Percentiles rank a stretch among this genome's conserved stretches.
Conservation (phyloP, 2,329 filamentous ascomycete species). For the Talaromyces sp. region DNA sequence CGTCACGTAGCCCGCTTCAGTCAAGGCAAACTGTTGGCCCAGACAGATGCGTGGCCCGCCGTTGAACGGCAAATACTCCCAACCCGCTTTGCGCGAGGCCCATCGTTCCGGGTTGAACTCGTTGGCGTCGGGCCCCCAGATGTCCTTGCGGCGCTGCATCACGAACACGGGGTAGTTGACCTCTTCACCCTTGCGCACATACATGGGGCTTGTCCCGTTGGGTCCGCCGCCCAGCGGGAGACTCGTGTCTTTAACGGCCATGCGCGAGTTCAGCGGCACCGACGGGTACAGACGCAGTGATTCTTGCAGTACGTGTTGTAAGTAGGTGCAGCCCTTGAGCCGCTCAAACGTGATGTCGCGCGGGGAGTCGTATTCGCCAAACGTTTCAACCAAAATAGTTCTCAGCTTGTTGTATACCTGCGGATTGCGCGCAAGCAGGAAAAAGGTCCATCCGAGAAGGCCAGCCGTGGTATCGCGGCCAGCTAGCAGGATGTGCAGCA, state of each 20-base stretch:
- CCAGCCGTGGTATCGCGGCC: slow-evolving; percentile 51
- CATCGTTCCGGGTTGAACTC: slow-evolving; percentile 47
- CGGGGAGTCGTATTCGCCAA: slow-evolving; percentile 4
- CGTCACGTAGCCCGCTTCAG: slow-evolving; percentile 6
- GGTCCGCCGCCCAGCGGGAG: slow-evolving; percentile 10
- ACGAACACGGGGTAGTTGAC: slow-evolving; percentile 63
- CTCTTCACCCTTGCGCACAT: slow-evolving; percentile 60
- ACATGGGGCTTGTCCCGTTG: slow-evolving; percentile 50
- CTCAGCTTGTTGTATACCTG: slow-evolving; percentile 19
- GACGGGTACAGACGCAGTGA: slow-evolving; percentile 50
- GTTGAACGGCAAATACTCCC: slow-evolving; percentile 36
- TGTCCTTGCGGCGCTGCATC: slow-evolving; percentile 64
- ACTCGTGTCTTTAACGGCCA: slow-evolving; percentile 27
- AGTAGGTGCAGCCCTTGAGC: slow-evolving; percentile 10
- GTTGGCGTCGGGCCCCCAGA: slow-evolving; percentile 43
- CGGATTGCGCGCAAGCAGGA: slow-evolving; percentile 24
- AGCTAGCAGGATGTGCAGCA: slow-evolving; percentile 49
- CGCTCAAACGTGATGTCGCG: slow-evolving; percentile 27
- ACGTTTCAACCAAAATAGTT: slow-evolving; percentile 18
- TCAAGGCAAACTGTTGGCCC: slow-evolving; percentile 14
- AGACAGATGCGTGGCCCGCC: slow-evolving; percentile 23
- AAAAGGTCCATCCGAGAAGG: slow-evolving; percentile 41
- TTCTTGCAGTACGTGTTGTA: slow-evolving; percentile 14
- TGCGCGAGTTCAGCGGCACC: slow-evolving; percentile 41
- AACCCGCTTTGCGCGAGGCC: slow-evolving; percentile 35